A percentile compares a stretch with the other conserved stretches of the same genome.
phyloP scores from a whole-genome alignment of 495 filamentous ascomycete genomes.

The Penicillium subrubescens region DNA sequence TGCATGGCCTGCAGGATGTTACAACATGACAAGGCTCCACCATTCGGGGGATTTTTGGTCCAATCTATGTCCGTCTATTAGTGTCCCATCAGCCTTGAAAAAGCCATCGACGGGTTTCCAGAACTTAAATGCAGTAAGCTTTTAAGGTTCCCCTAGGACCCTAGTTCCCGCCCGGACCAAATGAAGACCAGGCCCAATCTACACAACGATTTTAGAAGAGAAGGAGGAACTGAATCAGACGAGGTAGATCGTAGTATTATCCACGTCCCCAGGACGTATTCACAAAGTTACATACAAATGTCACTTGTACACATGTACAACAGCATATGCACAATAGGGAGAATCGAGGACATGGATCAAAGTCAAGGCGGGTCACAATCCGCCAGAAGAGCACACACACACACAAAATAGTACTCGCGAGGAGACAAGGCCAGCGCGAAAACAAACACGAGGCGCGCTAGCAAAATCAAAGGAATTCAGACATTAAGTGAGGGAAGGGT shows the following conservation, averaged over 20 bases:
- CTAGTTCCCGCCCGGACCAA: neutral
- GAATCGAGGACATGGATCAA: slow-evolving; percentile 6
- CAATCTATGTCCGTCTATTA: neutral
- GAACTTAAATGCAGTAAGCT: neutral
- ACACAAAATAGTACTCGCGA: neutral
- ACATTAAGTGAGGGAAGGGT: slow-evolving; percentile 31
- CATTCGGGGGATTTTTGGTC: neutral
- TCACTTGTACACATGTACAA: slow-evolving; percentile 15
- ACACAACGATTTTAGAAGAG: neutral
- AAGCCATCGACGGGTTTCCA: neutral
- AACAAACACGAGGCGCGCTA: slow-evolving; percentile 18
- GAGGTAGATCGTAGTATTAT: slow-evolving; percentile 23
- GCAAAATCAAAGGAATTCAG: slow-evolving; percentile 22
- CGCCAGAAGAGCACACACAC: neutral
- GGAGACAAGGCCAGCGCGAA: slow-evolving; percentile 17
- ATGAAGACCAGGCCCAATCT: neutral
- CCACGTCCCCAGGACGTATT: slow-evolving; percentile 23
- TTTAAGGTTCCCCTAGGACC: neutral
- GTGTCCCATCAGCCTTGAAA: neutral
- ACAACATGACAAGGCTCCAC: neutral
- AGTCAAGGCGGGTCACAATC: neutral
- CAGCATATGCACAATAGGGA: slow-evolving; percentile 21
- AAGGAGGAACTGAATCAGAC: neutral
- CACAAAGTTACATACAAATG: slow-evolving; percentile 25
- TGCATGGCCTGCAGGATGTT: neutral